These are phyloP conservation scores for Claviceps spartinae DNA, from an alignment of 2,329 filamentous ascomycete genomes.

Conservation along the genomic window DNA sequence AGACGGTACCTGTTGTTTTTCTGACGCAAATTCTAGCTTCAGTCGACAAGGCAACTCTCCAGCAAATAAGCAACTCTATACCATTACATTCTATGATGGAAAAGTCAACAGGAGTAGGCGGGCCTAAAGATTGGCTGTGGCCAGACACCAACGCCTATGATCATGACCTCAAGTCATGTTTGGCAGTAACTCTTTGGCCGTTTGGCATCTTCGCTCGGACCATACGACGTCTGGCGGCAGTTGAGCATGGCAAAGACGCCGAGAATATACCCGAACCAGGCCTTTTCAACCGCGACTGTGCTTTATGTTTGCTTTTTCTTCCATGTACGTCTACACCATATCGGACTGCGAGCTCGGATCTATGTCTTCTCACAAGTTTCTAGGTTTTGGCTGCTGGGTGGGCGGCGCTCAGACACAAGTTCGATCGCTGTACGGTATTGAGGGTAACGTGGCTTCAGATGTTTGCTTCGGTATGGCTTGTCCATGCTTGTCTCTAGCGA, in stretches of 20 bases:
- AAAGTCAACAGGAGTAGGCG: conserved; percentile 7
- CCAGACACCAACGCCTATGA: conserved; percentile 1
- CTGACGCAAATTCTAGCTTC: not conserved
- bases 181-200: conserved; percentile 10
- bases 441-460: conserved; percentile 13
- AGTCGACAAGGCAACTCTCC: conserved; percentile 1
- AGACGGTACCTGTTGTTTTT: not conserved
- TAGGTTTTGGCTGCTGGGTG: conserved; percentile 19
- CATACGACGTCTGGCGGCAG: conserved; percentile 12
- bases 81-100: conserved; percentile 10
- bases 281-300: conserved; percentile 13
- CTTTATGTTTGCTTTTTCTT: conserved; percentile 12
- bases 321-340: conserved; percentile 16
- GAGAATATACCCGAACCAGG: conserved; percentile 7
- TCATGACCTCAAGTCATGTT: conserved; percentile 2
- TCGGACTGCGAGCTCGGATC: not conserved
- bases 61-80: conserved; percentile 7
- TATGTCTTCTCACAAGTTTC: not conserved
- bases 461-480: conserved; percentile 14
- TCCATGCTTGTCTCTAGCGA: conserved; percentile 15
- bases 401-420: conserved; percentile 17
- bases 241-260: conserved; percentile 11
- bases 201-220: conserved; percentile 17
- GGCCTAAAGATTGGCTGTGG: conserved; percentile 9
- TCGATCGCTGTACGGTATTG: conserved; percentile 20